phyloP scores from a whole-genome alignment of 495 filamentous ascomycete genomes.

The Massariosphaeria phaeospora region DNA sequence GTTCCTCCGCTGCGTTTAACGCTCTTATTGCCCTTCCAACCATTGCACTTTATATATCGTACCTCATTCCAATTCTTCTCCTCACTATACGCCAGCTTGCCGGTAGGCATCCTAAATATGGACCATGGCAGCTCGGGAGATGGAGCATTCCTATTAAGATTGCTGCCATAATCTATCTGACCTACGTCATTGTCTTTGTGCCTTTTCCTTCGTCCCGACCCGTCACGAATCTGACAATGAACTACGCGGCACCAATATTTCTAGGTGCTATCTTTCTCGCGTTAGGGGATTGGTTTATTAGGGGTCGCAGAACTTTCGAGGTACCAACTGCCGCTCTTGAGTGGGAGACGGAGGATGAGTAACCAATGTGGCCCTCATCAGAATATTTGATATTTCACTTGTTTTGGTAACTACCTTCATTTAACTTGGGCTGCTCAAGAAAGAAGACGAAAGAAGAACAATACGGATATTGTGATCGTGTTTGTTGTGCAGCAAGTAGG shows the following conservation, averaged over 20 bases:
- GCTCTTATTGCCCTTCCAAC: slow-evolving; percentile 32
- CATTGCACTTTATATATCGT: slow-evolving; percentile 29
- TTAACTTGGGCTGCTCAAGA: too few species aligned
- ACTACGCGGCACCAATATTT: slow-evolving; percentile 34
- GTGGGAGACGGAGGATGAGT: too few species aligned
- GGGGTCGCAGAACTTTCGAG: too few species aligned
- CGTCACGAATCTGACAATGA: slow-evolving; percentile 32
- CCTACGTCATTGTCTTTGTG: slow-evolving; percentile 29
- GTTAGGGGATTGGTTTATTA: too few species aligned
- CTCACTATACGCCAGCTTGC: slow-evolving; percentile 48
- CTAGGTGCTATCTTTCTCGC: too few species aligned
- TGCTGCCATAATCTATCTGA: slow-evolving; percentile 20
- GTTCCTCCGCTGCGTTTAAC: slow-evolving; percentile 33
- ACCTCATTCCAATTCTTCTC: slow-evolving; percentile 40
- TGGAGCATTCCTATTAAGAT: slow-evolving; percentile 27
- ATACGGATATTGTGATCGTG: too few species aligned
- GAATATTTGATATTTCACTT: too few species aligned
- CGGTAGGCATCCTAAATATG: slow-evolving; percentile 28
- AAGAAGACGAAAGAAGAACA: too few species aligned
- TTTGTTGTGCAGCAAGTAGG: too few species aligned
- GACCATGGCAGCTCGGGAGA: slow-evolving; percentile 28
- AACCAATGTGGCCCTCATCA: too few species aligned
- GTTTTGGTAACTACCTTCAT: too few species aligned
- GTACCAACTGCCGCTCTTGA: too few species aligned
- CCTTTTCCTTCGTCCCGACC: slow-evolving; percentile 31